Conservation (phyloP, 495 filamentous ascomycete genomes). For the Chaetomium cochliodes region DNA sequence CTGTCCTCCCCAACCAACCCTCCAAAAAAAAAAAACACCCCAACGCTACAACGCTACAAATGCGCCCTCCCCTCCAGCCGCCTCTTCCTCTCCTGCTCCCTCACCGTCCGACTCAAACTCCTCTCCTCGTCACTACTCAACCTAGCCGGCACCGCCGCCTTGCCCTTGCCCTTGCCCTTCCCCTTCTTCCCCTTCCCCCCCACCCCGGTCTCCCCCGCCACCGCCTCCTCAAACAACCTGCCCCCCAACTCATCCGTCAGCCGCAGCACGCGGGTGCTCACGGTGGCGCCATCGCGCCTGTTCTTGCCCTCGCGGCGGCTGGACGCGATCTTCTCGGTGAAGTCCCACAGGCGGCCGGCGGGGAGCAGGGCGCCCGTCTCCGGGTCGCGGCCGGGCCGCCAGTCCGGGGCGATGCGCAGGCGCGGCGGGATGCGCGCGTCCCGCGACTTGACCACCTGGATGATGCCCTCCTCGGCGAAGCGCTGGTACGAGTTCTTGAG, state of each 20-base stretch:
- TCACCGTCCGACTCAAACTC: slow-evolving; percentile 36
- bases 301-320: slow-evolving; percentile 92
- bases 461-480: slow-evolving; percentile 88
- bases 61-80: slow-evolving; percentile 48
- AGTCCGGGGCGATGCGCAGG: slow-evolving; percentile 70
- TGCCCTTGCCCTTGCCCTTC: slow-evolving; percentile 18
- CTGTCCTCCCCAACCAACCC: too few relatives aligned
- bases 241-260: slow-evolving; percentile 63
- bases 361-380: slow-evolving; percentile 60
- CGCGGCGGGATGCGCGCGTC: slow-evolving; percentile 56
- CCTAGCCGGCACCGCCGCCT: slow-evolving; percentile 31
- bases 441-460: slow-evolving; percentile 66
- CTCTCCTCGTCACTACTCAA: slow-evolving; percentile 46
- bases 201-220: slow-evolving; percentile 24
- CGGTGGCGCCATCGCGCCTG: slow-evolving; percentile 83
- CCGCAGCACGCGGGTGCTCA: slow-evolving; percentile 74
- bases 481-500: slow-evolving; percentile 87
- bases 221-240: slow-evolving; percentile 49
- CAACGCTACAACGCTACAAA: slow-evolving; percentile 35
- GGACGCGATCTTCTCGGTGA: slow-evolving; percentile 80
- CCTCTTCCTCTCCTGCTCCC: slow-evolving; percentile 43
- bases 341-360: slow-evolving; percentile 79
- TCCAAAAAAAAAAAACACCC: too few relatives aligned
- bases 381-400: slow-evolving; percentile 68
- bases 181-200: slow-evolving; percentile 24